Conservation (phyloP, 768 basidiomycete species). For the Psilocybe subaeruginosa region DNA sequence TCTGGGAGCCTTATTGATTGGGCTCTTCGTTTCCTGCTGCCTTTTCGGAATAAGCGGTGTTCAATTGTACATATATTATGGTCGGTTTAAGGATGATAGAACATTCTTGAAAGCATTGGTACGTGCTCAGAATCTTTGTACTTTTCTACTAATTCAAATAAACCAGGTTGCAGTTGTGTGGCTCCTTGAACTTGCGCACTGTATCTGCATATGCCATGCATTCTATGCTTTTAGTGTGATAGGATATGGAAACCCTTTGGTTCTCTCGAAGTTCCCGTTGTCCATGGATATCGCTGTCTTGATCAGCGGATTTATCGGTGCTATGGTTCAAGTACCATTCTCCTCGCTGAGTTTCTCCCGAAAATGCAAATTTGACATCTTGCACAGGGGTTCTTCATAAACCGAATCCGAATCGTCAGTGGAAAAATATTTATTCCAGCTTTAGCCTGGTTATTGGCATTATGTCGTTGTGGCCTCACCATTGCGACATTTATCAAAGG, state of each 20-base stretch:
- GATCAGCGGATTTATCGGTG: not conserved
- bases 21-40: constrained; percentile 1
- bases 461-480: not conserved
- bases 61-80: not conserved
- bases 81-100: not conserved
- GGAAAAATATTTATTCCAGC: not conserved
- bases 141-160: not conserved
- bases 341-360: not conserved
- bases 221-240: not conserved
- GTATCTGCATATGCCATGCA: not conserved
- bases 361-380: not conserved
- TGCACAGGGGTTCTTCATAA: not conserved
- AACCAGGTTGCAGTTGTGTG: constrained; percentile 1
- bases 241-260: not conserved
- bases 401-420: not conserved
- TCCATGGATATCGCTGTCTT: not conserved
- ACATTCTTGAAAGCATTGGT: not conserved
- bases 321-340: not conserved
- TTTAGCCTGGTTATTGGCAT: not conserved
- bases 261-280: not conserved
- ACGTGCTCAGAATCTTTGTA: not conserved
- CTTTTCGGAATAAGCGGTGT: not conserved
- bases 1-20: constrained; percentile 1
- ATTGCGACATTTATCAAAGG: not conserved
- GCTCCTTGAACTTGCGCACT: constrained; percentile 1